Percentiles rank a stretch among this genome's conserved stretches.
Evolutionary conservation across 345 rosid species (phyloP).

Genomic region (Euphorbia pulcherrima): DNA sequence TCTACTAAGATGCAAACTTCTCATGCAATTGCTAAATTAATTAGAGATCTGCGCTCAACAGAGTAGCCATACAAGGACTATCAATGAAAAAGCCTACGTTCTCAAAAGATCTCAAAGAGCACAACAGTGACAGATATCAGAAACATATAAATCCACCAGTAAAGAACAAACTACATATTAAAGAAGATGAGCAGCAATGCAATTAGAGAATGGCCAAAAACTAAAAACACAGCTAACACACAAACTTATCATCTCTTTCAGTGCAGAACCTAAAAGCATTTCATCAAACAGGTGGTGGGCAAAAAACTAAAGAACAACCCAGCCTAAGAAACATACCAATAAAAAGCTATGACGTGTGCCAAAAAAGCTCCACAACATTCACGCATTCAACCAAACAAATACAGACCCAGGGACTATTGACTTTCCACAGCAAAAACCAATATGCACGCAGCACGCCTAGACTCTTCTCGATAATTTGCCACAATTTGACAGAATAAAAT

Average conservation of each 20-base stretch:
- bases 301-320: neutral
- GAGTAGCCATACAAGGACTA: slow-evolving; percentile 5
- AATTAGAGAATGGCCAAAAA: neutral
- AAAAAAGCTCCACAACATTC: neutral
- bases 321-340: neutral
- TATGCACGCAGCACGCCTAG: neutral
- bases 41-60: neutral
- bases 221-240: neutral
- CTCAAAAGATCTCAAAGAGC: neutral
- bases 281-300: slow-evolving; percentile 20
- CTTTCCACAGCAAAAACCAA: neutral
- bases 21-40: neutral
- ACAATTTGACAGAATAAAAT: neutral
- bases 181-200: neutral
- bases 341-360: neutral
- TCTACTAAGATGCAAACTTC: neutral
- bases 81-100: neutral
- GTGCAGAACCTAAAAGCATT: slow-evolving; percentile 8
- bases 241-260: neutral
- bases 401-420: neutral
- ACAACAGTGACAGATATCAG: neutral
- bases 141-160: too few species aligned
- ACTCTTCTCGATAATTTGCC: neutral
- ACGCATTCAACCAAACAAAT: neutral
- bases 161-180: too few species aligned